Percentiles rank a stretch among this genome's conserved stretches.
Evolutionary conservation across 2,329 filamentous ascomycete genomes (phyloP).

Genomic region (Pseudogymnoascus sp.): DNA sequence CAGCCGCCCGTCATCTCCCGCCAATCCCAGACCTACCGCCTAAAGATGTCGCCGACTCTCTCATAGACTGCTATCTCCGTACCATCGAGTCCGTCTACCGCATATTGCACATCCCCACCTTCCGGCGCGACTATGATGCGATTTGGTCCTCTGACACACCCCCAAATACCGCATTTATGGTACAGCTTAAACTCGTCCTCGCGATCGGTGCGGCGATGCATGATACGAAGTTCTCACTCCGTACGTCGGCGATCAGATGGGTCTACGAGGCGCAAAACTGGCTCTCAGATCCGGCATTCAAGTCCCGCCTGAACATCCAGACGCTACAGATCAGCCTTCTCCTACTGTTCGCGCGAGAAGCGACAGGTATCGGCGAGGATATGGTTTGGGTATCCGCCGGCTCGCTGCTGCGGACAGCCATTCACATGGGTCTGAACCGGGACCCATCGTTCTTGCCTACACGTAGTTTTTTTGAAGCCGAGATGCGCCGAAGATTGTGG

Average conservation of each 20-base stretch:
- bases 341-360: conserved; percentile 36
- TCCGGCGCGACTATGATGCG: conserved; percentile 40
- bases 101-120: conserved; percentile 43
- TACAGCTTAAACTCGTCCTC: conserved; percentile 49
- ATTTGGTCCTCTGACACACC: conserved; percentile 34
- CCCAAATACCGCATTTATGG: conserved; percentile 38
- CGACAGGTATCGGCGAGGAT: conserved; percentile 34
- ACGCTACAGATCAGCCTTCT: conserved; percentile 42
- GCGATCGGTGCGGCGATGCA: conserved; percentile 46
- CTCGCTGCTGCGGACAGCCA: conserved; percentile 35
- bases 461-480: conserved; percentile 29
- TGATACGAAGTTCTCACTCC: conserved; percentile 42
- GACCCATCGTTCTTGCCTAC: conserved; percentile 36
- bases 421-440: conserved; percentile 43
- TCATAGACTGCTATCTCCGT: conserved; percentile 42
- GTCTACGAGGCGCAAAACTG: conserved; percentile 49
- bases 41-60: conserved; percentile 35
- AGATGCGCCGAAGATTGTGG: conserved; percentile 45
- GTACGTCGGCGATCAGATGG: conserved; percentile 44
- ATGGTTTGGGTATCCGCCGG: conserved; percentile 41
- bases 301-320: conserved; percentile 40
- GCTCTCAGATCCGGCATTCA: conserved; percentile 44
- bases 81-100: conserved; percentile 41
- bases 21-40: conserved; percentile 39
- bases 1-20: conserved; percentile 37